Evolutionary conservation across 1,139 yeast species (phyloP).

Genomic region (Yamadazyma siamensis): DNA sequence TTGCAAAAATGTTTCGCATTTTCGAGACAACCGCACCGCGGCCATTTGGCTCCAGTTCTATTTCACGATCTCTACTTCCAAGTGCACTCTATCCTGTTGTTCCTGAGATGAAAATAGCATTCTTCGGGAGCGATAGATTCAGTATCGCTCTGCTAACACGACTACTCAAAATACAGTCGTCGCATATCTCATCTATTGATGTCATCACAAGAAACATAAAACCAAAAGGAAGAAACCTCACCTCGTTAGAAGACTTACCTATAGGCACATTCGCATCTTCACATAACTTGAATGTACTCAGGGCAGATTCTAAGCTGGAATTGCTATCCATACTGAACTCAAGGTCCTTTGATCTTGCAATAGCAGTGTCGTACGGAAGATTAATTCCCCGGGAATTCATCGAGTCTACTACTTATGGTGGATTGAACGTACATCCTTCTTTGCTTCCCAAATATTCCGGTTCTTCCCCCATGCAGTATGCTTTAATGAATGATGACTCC

Average conservation of each 20-base stretch:
- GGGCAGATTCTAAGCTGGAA: slow-evolving; percentile 62
- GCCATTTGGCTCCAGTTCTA: too few species aligned
- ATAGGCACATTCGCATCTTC: slow-evolving; percentile 43
- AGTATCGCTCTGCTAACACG: slow-evolving; percentile 56
- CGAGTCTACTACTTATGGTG: slow-evolving; percentile 50
- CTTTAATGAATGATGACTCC: slow-evolving; percentile 61
- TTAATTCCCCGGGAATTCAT: slow-evolving; percentile 68
- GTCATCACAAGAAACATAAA: slow-evolving; percentile 69
- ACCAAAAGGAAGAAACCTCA: slow-evolving; percentile 64
- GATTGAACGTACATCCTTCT: slow-evolving; percentile 92
- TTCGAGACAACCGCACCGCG: too few species aligned
- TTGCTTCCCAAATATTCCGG: slow-evolving; percentile 81
- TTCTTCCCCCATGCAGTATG: slow-evolving; percentile 84
- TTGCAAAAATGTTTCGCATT: too few species aligned
- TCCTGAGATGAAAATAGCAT: too few species aligned
- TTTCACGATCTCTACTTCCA: too few species aligned
- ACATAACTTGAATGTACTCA: slow-evolving; percentile 32
- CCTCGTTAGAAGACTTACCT: slow-evolving; percentile 49
- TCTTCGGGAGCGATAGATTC: slow-evolving; percentile 81
- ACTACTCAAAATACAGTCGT: slow-evolving; percentile 29
- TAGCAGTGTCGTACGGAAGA: slow-evolving; percentile 88
- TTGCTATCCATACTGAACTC: slow-evolving; percentile 30
- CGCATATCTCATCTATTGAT: slow-evolving; percentile 37
- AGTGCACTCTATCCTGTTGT: too few species aligned
- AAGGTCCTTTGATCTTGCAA: slow-evolving; percentile 53